A percentile compares a stretch with the other conserved stretches of the same genome.
These are phyloP conservation scores for Fusarium sp. DNA, from an alignment of 2,329 filamentous ascomycete genomes.

Conservation along the genomic window DNA sequence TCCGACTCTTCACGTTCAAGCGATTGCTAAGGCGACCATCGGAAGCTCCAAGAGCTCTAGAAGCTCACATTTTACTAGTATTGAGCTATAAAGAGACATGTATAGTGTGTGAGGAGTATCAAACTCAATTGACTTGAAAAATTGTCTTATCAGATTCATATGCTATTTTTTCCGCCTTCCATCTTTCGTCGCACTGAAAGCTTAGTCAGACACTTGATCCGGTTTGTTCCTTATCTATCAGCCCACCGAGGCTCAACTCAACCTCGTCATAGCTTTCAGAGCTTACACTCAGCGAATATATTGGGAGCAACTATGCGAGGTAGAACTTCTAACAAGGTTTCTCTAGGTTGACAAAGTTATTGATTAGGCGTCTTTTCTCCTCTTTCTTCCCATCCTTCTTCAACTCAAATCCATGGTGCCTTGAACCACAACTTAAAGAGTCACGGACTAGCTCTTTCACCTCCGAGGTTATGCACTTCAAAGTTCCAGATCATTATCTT, in stretches of 20 bases:
- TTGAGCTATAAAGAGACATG: background rate
- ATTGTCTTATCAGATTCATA: background rate
- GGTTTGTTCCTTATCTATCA: background rate
- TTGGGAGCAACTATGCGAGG: background rate
- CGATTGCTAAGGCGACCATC: slow-evolving; percentile 31
- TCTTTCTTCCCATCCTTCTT: background rate
- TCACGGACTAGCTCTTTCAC: background rate
- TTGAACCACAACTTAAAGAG: background rate
- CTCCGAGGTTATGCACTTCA: background rate
- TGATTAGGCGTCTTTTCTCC: background rate
- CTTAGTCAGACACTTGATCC: slow-evolving; percentile 2
- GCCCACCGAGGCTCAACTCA: background rate
- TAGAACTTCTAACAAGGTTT: background rate
- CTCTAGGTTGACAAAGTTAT: no score
- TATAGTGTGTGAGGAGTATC: background rate
- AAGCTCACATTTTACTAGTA: slow-evolving; percentile 2
- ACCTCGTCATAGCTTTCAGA: background rate
- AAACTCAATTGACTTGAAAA: background rate
- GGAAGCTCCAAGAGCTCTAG: slow-evolving; percentile 25
- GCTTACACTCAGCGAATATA: background rate
- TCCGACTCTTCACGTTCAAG: slow-evolving; percentile 25
- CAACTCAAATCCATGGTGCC: no score
- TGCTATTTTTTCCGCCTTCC: background rate
- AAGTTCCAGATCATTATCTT: background rate
- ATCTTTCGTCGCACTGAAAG: background rate